Evolutionary conservation across 169 alveolate species (phyloP), one percentile per base, ranked within the genome.

Genomic region (Cryptosporidium canis): DNA sequence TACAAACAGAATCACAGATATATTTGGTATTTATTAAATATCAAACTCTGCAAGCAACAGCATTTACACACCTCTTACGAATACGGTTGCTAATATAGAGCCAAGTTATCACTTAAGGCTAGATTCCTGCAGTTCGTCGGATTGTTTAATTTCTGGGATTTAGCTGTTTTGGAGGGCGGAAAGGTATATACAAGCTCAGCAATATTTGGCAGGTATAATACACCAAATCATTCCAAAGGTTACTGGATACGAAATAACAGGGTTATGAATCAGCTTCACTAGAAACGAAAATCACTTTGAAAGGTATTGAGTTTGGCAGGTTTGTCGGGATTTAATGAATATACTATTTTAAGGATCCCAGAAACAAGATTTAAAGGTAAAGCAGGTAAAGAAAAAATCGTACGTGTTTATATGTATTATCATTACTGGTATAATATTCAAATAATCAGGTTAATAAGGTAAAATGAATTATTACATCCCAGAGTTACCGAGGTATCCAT

Each of bases 391-490:
- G 2, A n/a, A 21, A 5, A 16, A 8, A 51, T 2, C 27, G 24
- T n/a, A 21, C 24, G 35, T n/a, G 24, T 51, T 12, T 51, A 51
- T 51, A 33, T 9, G 48, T 51, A 5, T 51, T 51, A 51, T 51
- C 24, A n/a, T 18, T 16, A 51, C 9, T 18, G 63, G 63, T 51
- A 51, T 48, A 48, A 48, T 51, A 51, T 51, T 51, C n/a, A 0
- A n/a, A 33, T 7, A 51, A 21, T 51, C 63, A 51, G 63, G 63
- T 51, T 18, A 51, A 51, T 6, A 51, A 51, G 63, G 37, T 51
- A 27, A 61, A 61, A 61, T 61, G 68, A 61, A 35, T 61, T 61
- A 61, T 16, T 35, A 61, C 27, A 21, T 29, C 9, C 68, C 68
- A 33, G 41, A 61, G 27, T n/a, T 0, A 61, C 68, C 68, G 8